Evolutionary conservation across 2,329 filamentous ascomycete species (phyloP).

Genomic region (Graphiopsis chlorocephala): DNA sequence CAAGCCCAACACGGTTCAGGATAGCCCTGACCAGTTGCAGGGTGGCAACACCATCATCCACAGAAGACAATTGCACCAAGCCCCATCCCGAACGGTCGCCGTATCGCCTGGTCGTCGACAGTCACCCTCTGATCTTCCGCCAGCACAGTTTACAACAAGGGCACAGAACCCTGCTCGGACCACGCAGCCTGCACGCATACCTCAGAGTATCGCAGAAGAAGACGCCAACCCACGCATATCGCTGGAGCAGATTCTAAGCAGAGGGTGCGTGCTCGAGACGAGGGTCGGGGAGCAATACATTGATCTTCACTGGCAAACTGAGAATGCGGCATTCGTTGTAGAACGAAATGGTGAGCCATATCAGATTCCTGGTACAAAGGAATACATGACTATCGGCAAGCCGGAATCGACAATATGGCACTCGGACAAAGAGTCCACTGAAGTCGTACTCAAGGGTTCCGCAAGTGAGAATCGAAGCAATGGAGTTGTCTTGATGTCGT

Average conservation of each 20-base stretch:
- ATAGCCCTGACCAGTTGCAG: conserved; percentile 1
- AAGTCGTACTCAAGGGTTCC: neutral
- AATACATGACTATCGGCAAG: neutral
- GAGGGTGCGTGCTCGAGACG: neutral
- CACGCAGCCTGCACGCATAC: neutral
- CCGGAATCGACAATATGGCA: neutral
- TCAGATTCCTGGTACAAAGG: neutral
- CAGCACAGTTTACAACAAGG: neutral
- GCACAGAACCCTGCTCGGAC: neutral
- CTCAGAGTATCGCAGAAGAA: neutral
- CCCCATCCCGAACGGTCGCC: neutral
- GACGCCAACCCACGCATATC: neutral
- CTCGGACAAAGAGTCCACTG: neutral
- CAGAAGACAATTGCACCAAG: neutral
- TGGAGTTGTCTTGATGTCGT: neutral
- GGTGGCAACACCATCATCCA: neutral
- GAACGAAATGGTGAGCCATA: neutral
- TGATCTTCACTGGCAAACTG: conserved; percentile 7
- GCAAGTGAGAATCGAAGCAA: conserved; percentile 1
- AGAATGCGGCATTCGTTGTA: neutral
- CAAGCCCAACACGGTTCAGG: neutral
- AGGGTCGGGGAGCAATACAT: neutral
- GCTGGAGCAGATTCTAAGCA: neutral
- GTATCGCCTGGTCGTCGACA: neutral
- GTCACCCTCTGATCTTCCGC: neutral